phyloP scores from a whole-genome alignment of 2,329 filamentous ascomycete species.

The Penicillium sp. region DNA sequence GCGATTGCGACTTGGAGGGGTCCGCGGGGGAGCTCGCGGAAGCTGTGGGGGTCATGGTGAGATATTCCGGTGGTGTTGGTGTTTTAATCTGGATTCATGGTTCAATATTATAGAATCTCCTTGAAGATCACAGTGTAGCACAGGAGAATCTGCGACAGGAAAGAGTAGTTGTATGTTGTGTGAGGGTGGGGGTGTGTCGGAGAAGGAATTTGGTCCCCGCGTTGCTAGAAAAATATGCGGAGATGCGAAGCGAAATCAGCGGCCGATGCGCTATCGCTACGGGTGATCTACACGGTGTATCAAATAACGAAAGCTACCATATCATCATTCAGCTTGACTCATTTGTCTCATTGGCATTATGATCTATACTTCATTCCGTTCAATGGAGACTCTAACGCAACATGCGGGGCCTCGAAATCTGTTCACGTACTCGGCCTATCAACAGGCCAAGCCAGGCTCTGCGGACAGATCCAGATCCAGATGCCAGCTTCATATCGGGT shows the following conservation, averaged over 20 bases:
- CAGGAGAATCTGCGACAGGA: neutral
- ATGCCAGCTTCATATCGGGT: slow-evolving; percentile 14
- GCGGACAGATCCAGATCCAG: neutral
- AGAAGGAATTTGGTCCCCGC: slow-evolving; percentile 20
- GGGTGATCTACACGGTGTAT: neutral
- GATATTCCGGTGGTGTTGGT: neutral
- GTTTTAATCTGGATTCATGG: neutral
- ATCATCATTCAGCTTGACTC: neutral
- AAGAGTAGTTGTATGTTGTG: neutral
- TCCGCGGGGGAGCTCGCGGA: slow-evolving; percentile 9
- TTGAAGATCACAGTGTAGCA: neutral
- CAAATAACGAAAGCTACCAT: no score
- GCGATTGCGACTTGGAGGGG: slow-evolving; percentile 15
- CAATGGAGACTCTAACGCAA: neutral
- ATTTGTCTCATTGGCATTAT: slow-evolving; percentile 3
- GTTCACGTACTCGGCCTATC: neutral
- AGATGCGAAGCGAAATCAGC: slow-evolving; percentile 14
- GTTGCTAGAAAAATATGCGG: slow-evolving; percentile 21
- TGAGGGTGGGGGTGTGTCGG: neutral
- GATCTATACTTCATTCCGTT: neutral
- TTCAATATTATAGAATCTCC: no score
- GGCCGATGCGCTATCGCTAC: slow-evolving; percentile 1
- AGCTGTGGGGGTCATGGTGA: slow-evolving; percentile 23
- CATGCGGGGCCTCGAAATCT: neutral
- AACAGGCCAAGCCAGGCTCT: neutral